These are phyloP conservation scores for Ogataea nonfermentans DNA, from an alignment of 805 yeast species.

Conservation along the genomic window DNA sequence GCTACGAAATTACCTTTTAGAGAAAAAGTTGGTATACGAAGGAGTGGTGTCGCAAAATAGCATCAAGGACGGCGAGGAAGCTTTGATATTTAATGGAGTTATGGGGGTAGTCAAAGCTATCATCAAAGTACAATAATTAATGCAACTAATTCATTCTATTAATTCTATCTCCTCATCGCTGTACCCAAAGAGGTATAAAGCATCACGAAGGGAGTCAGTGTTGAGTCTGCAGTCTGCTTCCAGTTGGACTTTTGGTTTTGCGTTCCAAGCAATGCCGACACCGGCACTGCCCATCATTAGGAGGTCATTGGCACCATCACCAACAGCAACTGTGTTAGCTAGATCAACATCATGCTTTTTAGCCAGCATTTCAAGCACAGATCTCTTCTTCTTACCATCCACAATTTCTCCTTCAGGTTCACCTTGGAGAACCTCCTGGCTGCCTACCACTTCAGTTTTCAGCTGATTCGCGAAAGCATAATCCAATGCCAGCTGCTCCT, in stretches of 20 bases:
- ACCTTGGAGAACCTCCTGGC: conserved; percentile 61
- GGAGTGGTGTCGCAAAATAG: conserved; percentile 39
- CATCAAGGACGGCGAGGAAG: conserved; percentile 62
- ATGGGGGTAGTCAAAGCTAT: conserved; percentile 50
- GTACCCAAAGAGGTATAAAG: conserved; percentile 79
- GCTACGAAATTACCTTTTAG: conserved; percentile 60
- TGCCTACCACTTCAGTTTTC: conserved; percentile 43
- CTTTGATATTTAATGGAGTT: conserved; percentile 77
- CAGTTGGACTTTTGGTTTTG: conserved; percentile 87
- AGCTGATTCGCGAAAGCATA: conserved; percentile 85
- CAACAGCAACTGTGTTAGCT: conserved; percentile 71
- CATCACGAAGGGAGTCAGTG: conserved; percentile 67
- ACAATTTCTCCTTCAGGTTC: conserved; percentile 76
- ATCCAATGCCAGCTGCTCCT: conserved; percentile 66
- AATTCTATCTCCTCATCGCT: conserved; percentile 49
- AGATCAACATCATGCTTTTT: conserved; percentile 50
- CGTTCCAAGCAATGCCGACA: conserved; percentile 95
- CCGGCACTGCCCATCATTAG: conserved; percentile 92
- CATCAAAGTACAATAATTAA: not conserved
- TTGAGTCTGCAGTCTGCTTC: conserved; percentile 83
- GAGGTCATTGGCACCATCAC: conserved; percentile 97
- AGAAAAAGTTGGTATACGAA: conserved; percentile 22
- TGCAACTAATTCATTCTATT: not conserved
- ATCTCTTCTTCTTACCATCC: conserved; percentile 82
- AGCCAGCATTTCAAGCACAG: conserved; percentile 62